phyloP scores from a whole-genome alignment of 1,284 basidiomycete species.

The Neolentinus lepideus region DNA sequence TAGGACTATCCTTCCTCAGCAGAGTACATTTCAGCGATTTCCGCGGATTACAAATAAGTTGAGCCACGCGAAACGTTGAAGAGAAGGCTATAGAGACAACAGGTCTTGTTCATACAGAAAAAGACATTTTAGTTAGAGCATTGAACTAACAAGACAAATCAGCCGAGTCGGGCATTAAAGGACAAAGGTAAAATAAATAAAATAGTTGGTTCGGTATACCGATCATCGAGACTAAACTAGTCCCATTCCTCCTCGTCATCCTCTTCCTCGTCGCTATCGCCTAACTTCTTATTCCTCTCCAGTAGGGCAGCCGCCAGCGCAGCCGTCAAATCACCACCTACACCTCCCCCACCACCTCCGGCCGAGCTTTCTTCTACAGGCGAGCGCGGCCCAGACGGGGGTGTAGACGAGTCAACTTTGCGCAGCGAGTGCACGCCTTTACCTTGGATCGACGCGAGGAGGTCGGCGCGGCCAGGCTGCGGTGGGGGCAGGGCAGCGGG shows the following conservation, averaged over 20 bases:
- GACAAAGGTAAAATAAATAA: too few relatives aligned
- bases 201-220: background rate
- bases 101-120: too few relatives aligned
- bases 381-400: conserved; percentile 23
- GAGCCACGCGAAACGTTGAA: too few relatives aligned
- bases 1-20: too few relatives aligned
- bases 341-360: conserved; percentile 31
- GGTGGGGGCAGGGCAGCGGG: conserved; percentile 26
- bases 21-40: too few relatives aligned
- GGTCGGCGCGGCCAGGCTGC: conserved; percentile 46
- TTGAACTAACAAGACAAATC: background rate
- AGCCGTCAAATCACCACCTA: conserved; percentile 51
- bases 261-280: conserved; percentile 88
- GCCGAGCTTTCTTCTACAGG: conserved; percentile 18
- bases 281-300: conserved; percentile 85
- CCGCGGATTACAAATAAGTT: too few relatives aligned
- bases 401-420: conserved; percentile 43
- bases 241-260: conserved; percentile 89
- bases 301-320: conserved; percentile 62
- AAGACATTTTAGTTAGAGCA: too few relatives aligned
- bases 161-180: background rate
- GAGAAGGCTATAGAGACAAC: too few relatives aligned
- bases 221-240: conserved; percentile 22
- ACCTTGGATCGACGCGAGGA: conserved; percentile 65
- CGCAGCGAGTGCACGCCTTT: conserved; percentile 66